A percentile compares a stretch with the other conserved stretches of the same genome.
Evolutionary conservation across 208 protist species (phyloP).

Genomic region (Leishmania tarentolae): DNA sequence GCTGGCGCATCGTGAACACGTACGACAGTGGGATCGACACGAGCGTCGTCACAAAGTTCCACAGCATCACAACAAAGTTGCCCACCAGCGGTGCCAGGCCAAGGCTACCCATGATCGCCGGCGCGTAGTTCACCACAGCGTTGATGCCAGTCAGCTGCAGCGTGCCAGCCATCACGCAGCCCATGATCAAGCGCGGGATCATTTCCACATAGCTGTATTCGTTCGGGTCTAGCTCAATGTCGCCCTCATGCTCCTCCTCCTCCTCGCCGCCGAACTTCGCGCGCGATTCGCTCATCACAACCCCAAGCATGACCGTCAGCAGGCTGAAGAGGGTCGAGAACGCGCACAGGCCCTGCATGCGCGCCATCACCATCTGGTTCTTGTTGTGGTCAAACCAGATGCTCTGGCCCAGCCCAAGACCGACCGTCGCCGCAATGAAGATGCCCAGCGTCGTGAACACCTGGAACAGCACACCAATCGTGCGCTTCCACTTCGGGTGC

Average conservation of each 20-base stretch:
- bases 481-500: constrained; percentile 35
- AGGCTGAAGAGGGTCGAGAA: constrained; percentile 61
- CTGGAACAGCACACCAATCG: constrained; percentile 79
- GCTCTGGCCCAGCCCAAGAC: constrained; percentile 57
- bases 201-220: constrained; percentile 60
- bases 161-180: constrained; percentile 56
- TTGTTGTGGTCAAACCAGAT: constrained; percentile 28
- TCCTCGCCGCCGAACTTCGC: constrained; percentile 25
- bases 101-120: constrained; percentile 72
- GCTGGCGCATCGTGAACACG: constrained; percentile 71
- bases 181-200: constrained; percentile 58
- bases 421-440: constrained; percentile 69
- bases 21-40: constrained; percentile 68
- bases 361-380: constrained; percentile 49
- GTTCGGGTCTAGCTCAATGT: constrained; percentile 30
- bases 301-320: constrained; percentile 36
- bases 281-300: constrained; percentile 9
- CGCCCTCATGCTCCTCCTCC: constrained; percentile 10
- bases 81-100: constrained; percentile 68
- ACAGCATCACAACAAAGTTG: constrained; percentile 85
- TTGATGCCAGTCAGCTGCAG: constrained; percentile 89
- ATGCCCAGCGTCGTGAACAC: constrained; percentile 84
- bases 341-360: constrained; percentile 68
- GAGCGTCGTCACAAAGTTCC: constrained; percentile 87
- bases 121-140: constrained; percentile 89